Percentiles rank a stretch among this genome's conserved stretches.
These are phyloP conservation scores for Mycena belliarum DNA, from an alignment of 768 basidiomycete species.

Conservation along the genomic window DNA sequence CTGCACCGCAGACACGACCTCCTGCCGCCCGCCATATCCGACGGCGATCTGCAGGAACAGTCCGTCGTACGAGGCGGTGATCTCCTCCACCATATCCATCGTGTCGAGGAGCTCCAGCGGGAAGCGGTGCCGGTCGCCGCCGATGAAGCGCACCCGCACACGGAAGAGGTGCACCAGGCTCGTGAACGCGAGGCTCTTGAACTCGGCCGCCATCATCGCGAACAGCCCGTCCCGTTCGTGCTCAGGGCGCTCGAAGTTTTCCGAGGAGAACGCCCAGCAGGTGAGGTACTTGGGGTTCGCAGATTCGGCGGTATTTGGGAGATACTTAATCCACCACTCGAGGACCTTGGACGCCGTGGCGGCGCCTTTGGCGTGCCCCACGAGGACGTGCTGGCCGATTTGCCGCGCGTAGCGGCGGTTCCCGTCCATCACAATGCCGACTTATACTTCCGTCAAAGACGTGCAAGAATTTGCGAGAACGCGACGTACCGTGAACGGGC, in stretches of 20 bases:
- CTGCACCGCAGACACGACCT: conserved; percentile 13
- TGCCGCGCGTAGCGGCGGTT: too few species aligned
- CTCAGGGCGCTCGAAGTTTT: conserved; percentile 17
- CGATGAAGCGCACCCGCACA: conserved; percentile 19
- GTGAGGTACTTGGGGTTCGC: conserved; percentile 16
- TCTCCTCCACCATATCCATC: conserved; percentile 18
- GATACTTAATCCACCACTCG: conserved; percentile 23
- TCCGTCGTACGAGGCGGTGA: conserved; percentile 10
- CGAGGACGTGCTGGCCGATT: conserved; percentile 10
- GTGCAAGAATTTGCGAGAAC: neutral
- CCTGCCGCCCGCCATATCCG: conserved; percentile 21
- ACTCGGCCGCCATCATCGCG: conserved; percentile 15
- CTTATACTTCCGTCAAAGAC: neutral
- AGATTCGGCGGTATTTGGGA: conserved; percentile 11
- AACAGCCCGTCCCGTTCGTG: conserved; percentile 21
- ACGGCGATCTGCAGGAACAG: conserved; percentile 17
- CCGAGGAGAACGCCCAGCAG: conserved; percentile 21
- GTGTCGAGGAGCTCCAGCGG: conserved; percentile 13
- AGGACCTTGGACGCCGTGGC: conserved; percentile 17
- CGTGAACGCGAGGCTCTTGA: conserved; percentile 19
- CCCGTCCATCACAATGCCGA: conserved; percentile 3
- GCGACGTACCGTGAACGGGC: conserved; percentile 8
- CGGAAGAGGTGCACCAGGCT: conserved; percentile 16
- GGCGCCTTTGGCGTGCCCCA: conserved; percentile 18
- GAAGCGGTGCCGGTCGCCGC: conserved; percentile 11